Evolutionary conservation across 2,329 filamentous ascomycete species (phyloP), one percentile per base, ranked within the genome.

Genomic region (Microdochium trichocladiopsis): DNA sequence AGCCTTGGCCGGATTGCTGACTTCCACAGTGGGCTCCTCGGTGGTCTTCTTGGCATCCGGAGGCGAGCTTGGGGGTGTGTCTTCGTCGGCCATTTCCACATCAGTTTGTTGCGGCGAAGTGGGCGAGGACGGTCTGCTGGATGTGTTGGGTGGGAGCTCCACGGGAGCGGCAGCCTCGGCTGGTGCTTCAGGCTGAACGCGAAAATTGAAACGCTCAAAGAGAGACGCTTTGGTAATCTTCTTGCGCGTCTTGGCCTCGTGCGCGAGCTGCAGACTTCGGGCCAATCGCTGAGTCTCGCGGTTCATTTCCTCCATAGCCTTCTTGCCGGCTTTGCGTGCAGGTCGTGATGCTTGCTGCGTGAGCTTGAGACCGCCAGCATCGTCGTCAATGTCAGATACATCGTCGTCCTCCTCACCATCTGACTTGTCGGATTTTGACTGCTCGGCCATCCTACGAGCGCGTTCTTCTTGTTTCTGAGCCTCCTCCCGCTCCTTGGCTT

Each of bases 261-360:
- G 92, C 1, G 88, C 83, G 49, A 99, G 79, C 68, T 97, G 93
- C 82, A 96, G 88, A 64, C 88, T 95, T 58, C 94, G 82, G 59
- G 83, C 86, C 72, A 99, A 82, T 25, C 94, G 84, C 72, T 99
- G 94, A 1, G 93, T 96, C 69, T 99, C 94, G 53, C 90, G 83
- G 61, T 88, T 87, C 87, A 99, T 96, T 60, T 97, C 93, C 65
- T 96, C 90, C 43, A 96, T 67, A 0, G 94, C 94, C 70, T 91
- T 96, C 72, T 93, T 97, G 73, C 92, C 93, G 0, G 94, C 92
- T 66, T 94, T 95, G 12, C 94, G 82, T 10, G 82, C 79, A 4
- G 90, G 86, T 3, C 86, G 83, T 24, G 79, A 72, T 28, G 78
- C 76, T 37, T 80, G 74, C 63, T 92, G 88, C 0, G 87, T 88